phyloP scores from a whole-genome alignment of 257 asterid species.

The Dorcoceras hygrometricum region DNA sequence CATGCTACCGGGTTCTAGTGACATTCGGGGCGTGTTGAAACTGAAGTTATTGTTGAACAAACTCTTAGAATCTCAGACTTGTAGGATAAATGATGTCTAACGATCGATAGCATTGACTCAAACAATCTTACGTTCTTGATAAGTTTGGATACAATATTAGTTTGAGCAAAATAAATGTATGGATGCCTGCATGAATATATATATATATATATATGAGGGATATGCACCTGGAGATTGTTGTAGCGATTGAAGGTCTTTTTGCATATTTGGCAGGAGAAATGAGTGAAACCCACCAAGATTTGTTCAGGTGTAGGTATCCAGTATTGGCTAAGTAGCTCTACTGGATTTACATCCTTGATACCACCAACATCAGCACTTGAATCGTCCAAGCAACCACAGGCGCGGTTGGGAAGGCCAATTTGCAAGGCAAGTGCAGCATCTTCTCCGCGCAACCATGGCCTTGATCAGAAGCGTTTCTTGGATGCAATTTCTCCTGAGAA shows the following conservation, averaged over 20 bases:
- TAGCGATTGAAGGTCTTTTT: slow-evolving; percentile 64
- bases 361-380: slow-evolving; percentile 11
- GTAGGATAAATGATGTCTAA: too few relatives aligned
- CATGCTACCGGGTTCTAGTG: too few relatives aligned
- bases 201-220: too few relatives aligned
- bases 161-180: too few relatives aligned
- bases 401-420: slow-evolving; percentile 54
- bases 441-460: slow-evolving; percentile 13
- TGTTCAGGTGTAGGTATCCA: slow-evolving; percentile 76
- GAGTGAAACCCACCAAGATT: slow-evolving; percentile 63
- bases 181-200: not conserved
- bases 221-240: slow-evolving; percentile 73
- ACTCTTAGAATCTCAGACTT: too few relatives aligned
- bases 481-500: slow-evolving; percentile 8
- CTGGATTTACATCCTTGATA: slow-evolving; percentile 12
- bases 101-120: too few relatives aligned
- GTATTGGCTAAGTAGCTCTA: slow-evolving; percentile 25
- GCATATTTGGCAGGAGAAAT: slow-evolving; percentile 75
- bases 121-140: too few relatives aligned
- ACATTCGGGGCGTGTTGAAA: too few relatives aligned
- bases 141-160: too few relatives aligned
- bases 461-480: slow-evolving; percentile 1
- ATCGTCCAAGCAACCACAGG: not conserved
- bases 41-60: too few relatives aligned
- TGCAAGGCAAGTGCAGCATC: slow-evolving; percentile 41